phyloP scores from a whole-genome alignment of 345 rosid genomes.

The Brassica carinata region DNA sequence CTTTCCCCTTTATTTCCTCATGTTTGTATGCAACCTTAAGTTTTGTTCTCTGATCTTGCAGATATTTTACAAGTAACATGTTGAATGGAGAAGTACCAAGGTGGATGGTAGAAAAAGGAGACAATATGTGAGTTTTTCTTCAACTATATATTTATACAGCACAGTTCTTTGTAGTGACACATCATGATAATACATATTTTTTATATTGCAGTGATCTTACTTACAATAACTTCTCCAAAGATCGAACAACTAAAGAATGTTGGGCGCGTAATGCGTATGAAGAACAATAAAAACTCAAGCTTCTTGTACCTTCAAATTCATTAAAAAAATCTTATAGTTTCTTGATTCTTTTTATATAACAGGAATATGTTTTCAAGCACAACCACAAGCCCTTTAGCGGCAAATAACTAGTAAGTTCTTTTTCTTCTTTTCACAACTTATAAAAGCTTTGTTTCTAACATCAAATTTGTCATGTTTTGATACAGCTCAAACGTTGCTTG shows the following conservation, averaged over 20 bases:
- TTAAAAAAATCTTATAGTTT: constrained; percentile 4
- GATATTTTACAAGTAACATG: constrained; percentile 47
- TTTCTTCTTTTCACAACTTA: not conserved
- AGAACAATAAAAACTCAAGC: not conserved
- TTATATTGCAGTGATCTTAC: constrained; percentile 64
- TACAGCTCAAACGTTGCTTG: constrained; percentile 27
- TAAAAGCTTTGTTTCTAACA: constrained; percentile 2
- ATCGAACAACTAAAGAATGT: constrained; percentile 34
- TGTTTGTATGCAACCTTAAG: not conserved
- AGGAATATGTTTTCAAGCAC: constrained; percentile 61
- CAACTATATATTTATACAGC: not conserved
- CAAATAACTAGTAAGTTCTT: constrained; percentile 45
- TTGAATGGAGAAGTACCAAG: constrained; percentile 55
- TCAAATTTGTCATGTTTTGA: not conserved
- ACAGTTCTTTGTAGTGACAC: not conserved
- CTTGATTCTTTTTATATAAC: constrained; percentile 9
- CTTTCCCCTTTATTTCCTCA: not conserved
- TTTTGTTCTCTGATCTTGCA: constrained; percentile 17
- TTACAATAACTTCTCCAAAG: constrained; percentile 57
- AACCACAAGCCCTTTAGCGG: constrained; percentile 42
- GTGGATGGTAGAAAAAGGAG: constrained; percentile 46
- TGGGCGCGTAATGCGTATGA: constrained; percentile 46
- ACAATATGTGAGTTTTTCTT: constrained; percentile 46
- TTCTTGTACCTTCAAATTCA: constrained; percentile 14
- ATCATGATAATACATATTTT: not conserved